Conservation (phyloP, 2,329 filamentous ascomycete species). For the Claviceps spartinae region DNA sequence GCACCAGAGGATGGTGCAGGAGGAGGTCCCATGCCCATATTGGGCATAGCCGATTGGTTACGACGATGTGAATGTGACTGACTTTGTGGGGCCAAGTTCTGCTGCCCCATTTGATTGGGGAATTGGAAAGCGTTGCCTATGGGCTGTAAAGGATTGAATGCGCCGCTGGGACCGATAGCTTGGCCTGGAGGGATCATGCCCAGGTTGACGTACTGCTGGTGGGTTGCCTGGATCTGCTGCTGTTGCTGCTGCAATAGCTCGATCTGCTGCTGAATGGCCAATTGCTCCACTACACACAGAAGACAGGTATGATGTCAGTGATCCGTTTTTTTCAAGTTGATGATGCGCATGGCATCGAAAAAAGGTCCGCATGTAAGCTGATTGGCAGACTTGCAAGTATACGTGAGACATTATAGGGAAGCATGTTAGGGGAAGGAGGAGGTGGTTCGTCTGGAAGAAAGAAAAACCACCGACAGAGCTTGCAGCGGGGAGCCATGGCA, state of each 20-base stretch:
- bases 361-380: neutral
- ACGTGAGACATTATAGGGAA: neutral
- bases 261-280: constrained; percentile 95
- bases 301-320: constrained; percentile 4
- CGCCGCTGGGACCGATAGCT: constrained; percentile 51
- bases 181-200: constrained; percentile 84
- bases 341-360: neutral
- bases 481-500: neutral
- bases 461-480: neutral
- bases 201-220: constrained; percentile 97
- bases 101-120: constrained; percentile 61
- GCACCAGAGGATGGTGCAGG: constrained; percentile 87
- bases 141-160: constrained; percentile 67
- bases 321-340: neutral
- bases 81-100: constrained; percentile 62
- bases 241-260: constrained; percentile 95
- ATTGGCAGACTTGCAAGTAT: neutral
- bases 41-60: constrained; percentile 93
- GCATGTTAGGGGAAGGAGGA: neutral
- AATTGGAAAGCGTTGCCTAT: constrained; percentile 86
- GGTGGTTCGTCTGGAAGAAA: neutral
- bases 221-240: constrained; percentile 89
- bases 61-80: constrained; percentile 83
- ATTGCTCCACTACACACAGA: constrained; percentile 66
- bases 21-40: constrained; percentile 77